Percentiles rank a stretch among this genome's conserved stretches.
phyloP scores from a whole-genome alignment of 2,329 filamentous ascomycete genomes.

The Sporothrix pallida region DNA sequence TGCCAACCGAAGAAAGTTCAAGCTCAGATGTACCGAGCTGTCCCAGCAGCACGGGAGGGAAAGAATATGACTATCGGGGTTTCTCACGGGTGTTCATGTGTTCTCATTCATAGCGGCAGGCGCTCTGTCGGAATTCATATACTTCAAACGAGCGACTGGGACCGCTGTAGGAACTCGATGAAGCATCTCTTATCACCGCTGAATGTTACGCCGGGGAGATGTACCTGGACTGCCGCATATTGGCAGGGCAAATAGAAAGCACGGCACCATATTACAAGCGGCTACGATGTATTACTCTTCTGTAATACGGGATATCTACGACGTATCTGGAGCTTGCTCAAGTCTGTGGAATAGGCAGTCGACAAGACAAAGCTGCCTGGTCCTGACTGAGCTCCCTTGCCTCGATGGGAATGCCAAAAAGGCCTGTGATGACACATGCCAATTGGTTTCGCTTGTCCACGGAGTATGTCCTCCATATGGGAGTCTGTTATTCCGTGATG shows the following conservation, averaged over 20 bases:
- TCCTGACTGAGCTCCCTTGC: not conserved
- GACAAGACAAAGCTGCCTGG: too few relatives aligned
- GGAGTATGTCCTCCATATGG: not conserved
- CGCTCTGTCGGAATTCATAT: not conserved
- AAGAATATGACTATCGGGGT: not conserved
- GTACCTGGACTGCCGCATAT: not conserved
- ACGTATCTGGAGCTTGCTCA: not conserved
- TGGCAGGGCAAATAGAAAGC: not conserved
- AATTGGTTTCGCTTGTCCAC: not conserved
- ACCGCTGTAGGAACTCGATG: not conserved
- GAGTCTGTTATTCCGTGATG: not conserved
- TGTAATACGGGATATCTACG: too few relatives aligned
- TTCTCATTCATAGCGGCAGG: too few relatives aligned
- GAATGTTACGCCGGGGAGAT: not conserved
- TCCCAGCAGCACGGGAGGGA: not conserved
- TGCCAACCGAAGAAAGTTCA: too few relatives aligned
- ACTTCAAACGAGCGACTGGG: not conserved
- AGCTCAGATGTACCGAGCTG: not conserved
- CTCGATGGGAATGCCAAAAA: not conserved
- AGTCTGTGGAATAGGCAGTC: too few relatives aligned
- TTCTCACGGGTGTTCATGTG: too few relatives aligned
- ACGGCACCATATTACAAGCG: constrained; percentile 18
- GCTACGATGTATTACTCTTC: not conserved
- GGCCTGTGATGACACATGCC: constrained; percentile 3
- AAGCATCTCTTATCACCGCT: not conserved